phyloP scores from a whole-genome alignment of 345 rosid genomes.

The Anacardium occidentale region DNA sequence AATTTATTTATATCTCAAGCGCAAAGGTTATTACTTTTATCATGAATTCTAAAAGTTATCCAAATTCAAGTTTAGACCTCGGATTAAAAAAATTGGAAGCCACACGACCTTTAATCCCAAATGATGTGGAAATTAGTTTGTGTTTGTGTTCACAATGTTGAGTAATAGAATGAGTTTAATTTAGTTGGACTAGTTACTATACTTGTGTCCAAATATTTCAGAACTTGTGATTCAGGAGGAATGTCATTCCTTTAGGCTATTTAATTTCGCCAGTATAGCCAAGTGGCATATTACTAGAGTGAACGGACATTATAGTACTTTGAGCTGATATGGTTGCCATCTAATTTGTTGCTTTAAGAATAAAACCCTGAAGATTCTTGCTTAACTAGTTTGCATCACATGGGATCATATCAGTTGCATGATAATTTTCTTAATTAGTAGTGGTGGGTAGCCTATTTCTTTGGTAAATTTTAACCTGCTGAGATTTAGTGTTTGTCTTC shows the following conservation, averaged over 20 bases:
- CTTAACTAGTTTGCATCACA: not conserved
- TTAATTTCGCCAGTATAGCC: not conserved
- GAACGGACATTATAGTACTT: not conserved
- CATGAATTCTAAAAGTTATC: not conserved
- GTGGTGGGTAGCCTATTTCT: not conserved
- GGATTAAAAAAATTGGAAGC: not conserved
- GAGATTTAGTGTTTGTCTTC: conserved; percentile 1
- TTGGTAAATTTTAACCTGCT: not conserved
- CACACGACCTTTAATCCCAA: not conserved
- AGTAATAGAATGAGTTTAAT: not conserved
- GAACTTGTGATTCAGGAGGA: not conserved
- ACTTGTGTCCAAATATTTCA: not conserved
- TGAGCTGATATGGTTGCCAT: not conserved
- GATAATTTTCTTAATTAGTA: not conserved
- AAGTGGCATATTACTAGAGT: not conserved
- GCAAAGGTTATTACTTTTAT: not conserved
- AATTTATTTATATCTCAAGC: not conserved
- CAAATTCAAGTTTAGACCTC: not conserved
- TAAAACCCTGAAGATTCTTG: not conserved
- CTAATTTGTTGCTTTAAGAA: not conserved
- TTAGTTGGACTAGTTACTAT: not conserved
- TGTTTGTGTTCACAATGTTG: not conserved
- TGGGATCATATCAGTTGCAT: not conserved
- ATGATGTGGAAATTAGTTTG: not conserved
- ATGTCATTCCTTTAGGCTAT: not conserved